phyloP scores from a whole-genome alignment of 495 filamentous ascomycete genomes.

The Cercophora sp. region DNA sequence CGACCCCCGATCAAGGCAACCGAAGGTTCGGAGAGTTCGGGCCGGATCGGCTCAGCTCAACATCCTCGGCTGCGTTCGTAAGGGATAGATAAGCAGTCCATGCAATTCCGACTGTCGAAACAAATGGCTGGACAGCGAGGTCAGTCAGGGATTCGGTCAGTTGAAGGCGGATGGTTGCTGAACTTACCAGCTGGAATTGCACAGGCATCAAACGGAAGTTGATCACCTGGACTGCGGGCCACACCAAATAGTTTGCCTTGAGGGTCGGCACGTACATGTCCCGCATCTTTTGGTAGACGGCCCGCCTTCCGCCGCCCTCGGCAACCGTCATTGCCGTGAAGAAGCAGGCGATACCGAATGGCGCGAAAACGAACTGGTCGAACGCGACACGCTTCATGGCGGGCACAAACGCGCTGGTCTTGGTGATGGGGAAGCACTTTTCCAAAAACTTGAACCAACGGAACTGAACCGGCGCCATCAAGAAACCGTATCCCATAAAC shows the following conservation, averaged over 20 bases:
- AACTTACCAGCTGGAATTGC: slow-evolving; percentile 92
- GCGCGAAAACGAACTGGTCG: slow-evolving; percentile 95
- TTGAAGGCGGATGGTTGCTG: too few relatives aligned
- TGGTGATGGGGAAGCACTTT: slow-evolving; percentile 78
- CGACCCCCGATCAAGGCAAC: slow-evolving; percentile 9
- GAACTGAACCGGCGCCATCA: slow-evolving; percentile 95
- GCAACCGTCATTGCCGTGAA: slow-evolving; percentile 96
- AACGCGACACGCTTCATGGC: slow-evolving; percentile 85
- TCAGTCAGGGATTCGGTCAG: too few relatives aligned
- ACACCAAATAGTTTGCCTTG: slow-evolving; percentile 94
- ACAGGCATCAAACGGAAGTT: slow-evolving; percentile 95
- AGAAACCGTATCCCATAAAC: slow-evolving; percentile 95
- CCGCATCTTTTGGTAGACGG: slow-evolving; percentile 77
- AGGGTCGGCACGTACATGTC: slow-evolving; percentile 91
- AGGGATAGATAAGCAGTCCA: slow-evolving; percentile 99
- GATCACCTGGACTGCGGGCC: slow-evolving; percentile 93
- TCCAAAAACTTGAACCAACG: slow-evolving; percentile 91
- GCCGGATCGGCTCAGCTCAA: slow-evolving; percentile 7
- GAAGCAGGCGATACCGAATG: slow-evolving; percentile 82
- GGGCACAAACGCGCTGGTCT: slow-evolving; percentile 65
- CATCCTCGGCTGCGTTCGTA: slow-evolving; percentile 81
- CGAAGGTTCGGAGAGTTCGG: slow-evolving; percentile 31
- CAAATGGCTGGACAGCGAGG: slow-evolving; percentile 96
- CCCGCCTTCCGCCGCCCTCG: slow-evolving; percentile 83
- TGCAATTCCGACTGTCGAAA: slow-evolving; percentile 92